Evolutionary conservation across 352 stramenopile genomes (phyloP), one percentile per base, ranked within the genome.

Genomic region (Phytophthora brassicae): DNA sequence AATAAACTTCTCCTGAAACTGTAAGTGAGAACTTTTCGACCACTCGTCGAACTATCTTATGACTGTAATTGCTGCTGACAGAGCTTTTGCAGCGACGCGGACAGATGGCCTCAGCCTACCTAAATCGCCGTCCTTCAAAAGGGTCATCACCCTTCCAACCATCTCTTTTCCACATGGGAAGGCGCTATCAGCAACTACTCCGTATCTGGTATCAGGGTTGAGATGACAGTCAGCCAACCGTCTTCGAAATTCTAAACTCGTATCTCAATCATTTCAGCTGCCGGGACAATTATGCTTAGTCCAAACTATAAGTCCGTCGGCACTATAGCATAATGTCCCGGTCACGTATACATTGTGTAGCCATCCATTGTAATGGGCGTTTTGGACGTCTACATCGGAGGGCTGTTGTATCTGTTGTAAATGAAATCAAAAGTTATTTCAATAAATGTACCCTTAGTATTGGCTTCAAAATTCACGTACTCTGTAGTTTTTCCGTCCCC

Each of bases 201-300:
- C 26, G 26, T 31, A 31, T 4, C 26, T 4, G 8, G 26, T 9
- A 31, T 31, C 26, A 8, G 26, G 26, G 26, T 31, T 31, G 8
- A 31, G 26, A 4, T 31, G 4, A 31, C 4, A 8, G 8, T 31
- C 26, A 8, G 26, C 26, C 4, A 31, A 8, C 26, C 26, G 26
- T 8, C 26, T 4, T 8, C 8, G 4, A 31, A 31, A 31, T 9
- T 31, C 26, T 8, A 31, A 8, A 8, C 26, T 31, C 4, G 26
- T 64, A 23, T 64, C 58, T 0, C 42, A 23, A 14, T 66, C 58
- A 31, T 66, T 66, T 43, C 58, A 66, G 38, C 42, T 56, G 3
- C 58, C 58, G 14, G 44, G 17, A 46, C 44, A 66, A 20, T 60
- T 60, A 35, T 66, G 49, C 23, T 57, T 50, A 1, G 28, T 31